Evolutionary conservation across 768 basidiomycete genomes (phyloP), one percentile per base, ranked within the genome.

Genomic region (Cytidiella melzeri): DNA sequence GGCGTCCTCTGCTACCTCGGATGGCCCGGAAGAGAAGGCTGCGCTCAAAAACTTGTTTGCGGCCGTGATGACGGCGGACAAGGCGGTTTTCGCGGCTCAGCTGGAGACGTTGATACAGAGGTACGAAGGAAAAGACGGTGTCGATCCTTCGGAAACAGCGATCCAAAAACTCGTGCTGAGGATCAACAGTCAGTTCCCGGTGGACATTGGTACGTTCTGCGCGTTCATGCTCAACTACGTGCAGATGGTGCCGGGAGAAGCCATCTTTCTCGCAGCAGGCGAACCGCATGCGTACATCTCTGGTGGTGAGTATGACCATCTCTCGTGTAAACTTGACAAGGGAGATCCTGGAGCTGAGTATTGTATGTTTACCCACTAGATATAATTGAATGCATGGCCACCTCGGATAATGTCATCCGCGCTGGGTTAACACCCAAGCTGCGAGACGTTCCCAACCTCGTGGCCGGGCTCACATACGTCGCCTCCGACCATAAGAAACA

Each of bases 301-400:
- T 34, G 96, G 96, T 64, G 93, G 94, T 92, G 58, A 54, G 81
- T 53, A 24, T 24, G n/a, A 13, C 26, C 24, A 27, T 23, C 37
- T 44, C 50, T 25, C 36, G 44, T 19, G 23, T 36, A 23, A 39
- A 23, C 4, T 20, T 40, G 19, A 4, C 5, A 15, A 26, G 13
- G 2, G 19, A n/a, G 12, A 24, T 12, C 12, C 18, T 45, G 54
- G 36, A 15, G 25, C 21, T 28, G 13, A 4, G 9, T 20, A 42
- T 11, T 42, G 12, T 42, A 20, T 12, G 11, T 13, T 6, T 4
- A 24, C 59, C 15, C 15, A 7, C 30, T 34, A 95, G 95, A 99
- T 62, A 94, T 94, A 66, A 92, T 98, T 62, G 96, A 98, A 63
- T 95, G 92, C 71, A 98, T 98, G 94, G 95, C 95, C 21, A 94